These are phyloP conservation scores for Boletus rufocinnamomeus DNA, from an alignment of 768 basidiomycete species.

Conservation along the genomic window DNA sequence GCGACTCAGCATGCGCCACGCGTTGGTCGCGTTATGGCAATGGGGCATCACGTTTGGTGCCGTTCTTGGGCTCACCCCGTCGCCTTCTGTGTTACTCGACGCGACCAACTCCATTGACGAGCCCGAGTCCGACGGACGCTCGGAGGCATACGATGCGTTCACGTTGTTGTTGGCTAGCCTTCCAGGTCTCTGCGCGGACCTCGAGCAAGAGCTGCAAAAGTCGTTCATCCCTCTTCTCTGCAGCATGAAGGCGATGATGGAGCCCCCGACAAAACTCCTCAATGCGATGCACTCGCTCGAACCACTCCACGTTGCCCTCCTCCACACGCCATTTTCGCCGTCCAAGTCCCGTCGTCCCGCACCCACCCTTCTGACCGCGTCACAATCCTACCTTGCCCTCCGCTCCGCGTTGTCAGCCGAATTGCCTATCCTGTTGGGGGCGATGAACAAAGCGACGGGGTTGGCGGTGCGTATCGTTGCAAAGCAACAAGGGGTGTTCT, in stretches of 20 bases:
- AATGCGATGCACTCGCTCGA: constrained; percentile 73
- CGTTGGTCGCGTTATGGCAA: constrained; percentile 50
- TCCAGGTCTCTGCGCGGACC: constrained; percentile 50
- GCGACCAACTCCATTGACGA: constrained; percentile 11
- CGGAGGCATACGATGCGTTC: constrained; percentile 75
- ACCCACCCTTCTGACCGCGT: constrained; percentile 66
- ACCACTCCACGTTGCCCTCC: constrained; percentile 68
- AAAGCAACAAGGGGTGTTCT: constrained; percentile 60
- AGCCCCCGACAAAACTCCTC: constrained; percentile 64
- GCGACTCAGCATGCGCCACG: constrained; percentile 51
- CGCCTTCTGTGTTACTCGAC: constrained; percentile 29
- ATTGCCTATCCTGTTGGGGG: constrained; percentile 61
- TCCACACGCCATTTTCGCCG: constrained; percentile 60
- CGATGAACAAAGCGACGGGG: constrained; percentile 62
- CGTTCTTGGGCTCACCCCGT: constrained; percentile 61
- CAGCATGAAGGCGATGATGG: constrained; percentile 57
- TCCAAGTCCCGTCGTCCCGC: constrained; percentile 63
- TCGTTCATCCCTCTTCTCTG: constrained; percentile 59
- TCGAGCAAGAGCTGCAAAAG: constrained; percentile 56
- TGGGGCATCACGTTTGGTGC: constrained; percentile 71
- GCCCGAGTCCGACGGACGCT: constrained; percentile 30
- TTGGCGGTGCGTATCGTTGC: constrained; percentile 54
- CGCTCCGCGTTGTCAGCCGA: constrained; percentile 71
- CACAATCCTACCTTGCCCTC: constrained; percentile 74
- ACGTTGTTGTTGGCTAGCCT: constrained; percentile 58